phyloP scores from a whole-genome alignment of 2,329 filamentous ascomycete species.

The Sclerotinia spermophila region DNA sequence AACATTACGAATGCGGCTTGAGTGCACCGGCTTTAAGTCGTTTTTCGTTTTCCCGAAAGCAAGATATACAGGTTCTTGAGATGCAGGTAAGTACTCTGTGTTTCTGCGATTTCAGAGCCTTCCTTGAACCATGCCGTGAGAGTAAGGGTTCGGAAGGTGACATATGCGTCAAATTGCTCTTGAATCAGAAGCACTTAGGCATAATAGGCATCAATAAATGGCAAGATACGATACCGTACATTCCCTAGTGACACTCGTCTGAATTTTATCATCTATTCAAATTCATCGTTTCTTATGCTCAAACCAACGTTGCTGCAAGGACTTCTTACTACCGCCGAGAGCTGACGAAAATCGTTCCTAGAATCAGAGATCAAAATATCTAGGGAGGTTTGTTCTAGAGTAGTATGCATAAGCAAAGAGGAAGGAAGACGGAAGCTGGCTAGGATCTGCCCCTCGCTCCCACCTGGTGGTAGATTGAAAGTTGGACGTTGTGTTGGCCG shows the following conservation, averaged over 20 bases:
- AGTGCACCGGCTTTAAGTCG: too few species aligned
- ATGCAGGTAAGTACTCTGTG: neutral
- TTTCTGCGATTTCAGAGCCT: too few species aligned
- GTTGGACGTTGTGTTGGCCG: neutral
- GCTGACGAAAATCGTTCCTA: accelerated
- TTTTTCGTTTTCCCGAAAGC: neutral
- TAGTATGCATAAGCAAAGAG: neutral
- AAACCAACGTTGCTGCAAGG: neutral
- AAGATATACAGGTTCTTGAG: neutral
- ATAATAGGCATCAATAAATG: neutral
- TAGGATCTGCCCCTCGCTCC: too few species aligned
- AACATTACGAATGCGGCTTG: too few species aligned
- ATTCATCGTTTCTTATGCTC: neutral
- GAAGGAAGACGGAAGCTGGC: neutral
- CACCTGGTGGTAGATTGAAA: too few species aligned
- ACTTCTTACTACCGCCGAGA: neutral
- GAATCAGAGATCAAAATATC: neutral
- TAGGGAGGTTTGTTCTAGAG: neutral
- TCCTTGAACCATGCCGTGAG: too few species aligned
- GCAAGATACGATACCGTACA: neutral
- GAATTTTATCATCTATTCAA: neutral
- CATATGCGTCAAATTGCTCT: accelerated
- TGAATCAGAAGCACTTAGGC: accelerated
- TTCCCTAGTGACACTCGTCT: neutral
- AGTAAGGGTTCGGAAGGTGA: neutral